phyloP scores from a whole-genome alignment of 1,284 basidiomycete genomes.

The Ustilago curta region DNA sequence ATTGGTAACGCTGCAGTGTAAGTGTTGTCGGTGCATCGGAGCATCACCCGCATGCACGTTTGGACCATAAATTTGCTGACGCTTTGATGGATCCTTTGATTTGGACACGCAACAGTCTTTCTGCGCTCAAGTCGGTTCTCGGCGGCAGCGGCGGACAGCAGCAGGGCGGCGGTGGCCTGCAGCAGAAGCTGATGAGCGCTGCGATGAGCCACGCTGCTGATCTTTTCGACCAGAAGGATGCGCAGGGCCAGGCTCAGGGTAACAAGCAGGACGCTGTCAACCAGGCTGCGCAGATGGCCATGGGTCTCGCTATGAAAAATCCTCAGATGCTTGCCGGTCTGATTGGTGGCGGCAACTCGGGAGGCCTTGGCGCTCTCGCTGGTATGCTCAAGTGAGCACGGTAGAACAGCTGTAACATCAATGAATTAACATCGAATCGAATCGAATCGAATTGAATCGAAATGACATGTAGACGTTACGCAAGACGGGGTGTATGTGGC shows the following conservation, averaged over 20 bases:
- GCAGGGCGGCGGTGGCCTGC: constrained; percentile 45
- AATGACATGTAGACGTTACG: background rate
- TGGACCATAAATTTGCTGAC: background rate
- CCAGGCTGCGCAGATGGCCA: constrained; percentile 64
- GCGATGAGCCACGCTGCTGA: constrained; percentile 53
- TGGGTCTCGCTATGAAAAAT: constrained; percentile 66
- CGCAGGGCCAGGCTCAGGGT: constrained; percentile 59
- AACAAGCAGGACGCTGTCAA: constrained; percentile 69
- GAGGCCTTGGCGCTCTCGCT: constrained; percentile 50
- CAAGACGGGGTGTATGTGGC: background rate
- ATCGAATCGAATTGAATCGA: background rate
- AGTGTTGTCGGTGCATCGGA: constrained; percentile 8
- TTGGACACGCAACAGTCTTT: constrained; percentile 27
- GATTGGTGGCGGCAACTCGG: constrained; percentile 54
- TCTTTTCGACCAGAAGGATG: constrained; percentile 59
- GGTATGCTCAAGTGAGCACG: constrained; percentile 40
- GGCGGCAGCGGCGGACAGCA: constrained; percentile 36
- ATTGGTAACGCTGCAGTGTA: constrained; percentile 63
- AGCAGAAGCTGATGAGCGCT: constrained; percentile 48
- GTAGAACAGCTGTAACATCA: background rate
- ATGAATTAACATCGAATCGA: background rate
- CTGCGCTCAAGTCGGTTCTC: constrained; percentile 53
- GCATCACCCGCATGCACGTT: too few relatives aligned
- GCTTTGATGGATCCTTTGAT: background rate
- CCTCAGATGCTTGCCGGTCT: constrained; percentile 49